A percentile compares a stretch with the other conserved stretches of the same genome.
Conservation (phyloP, 2,329 filamentous ascomycete genomes). For the Ophiostoma quercus region DNA sequence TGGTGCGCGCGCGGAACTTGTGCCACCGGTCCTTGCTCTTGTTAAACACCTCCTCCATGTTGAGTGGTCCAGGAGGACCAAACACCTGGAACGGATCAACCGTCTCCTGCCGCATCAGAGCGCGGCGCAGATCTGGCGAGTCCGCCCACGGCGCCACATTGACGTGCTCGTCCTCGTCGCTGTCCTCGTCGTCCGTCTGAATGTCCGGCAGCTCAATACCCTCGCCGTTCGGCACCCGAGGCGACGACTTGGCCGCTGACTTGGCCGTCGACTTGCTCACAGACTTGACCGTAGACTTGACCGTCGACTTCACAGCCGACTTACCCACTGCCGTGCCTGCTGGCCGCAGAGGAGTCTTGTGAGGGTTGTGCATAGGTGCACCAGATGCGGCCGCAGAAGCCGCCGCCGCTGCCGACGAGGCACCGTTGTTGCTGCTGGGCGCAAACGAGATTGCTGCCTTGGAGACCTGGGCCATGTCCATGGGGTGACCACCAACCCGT, state of each 20-base stretch:
- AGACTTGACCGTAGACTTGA: conserved; percentile 55
- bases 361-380: conserved; percentile 29
- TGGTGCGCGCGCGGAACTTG: conserved; percentile 85
- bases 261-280: conserved; percentile 54
- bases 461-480: conserved; percentile 82
- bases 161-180: conserved; percentile 41
- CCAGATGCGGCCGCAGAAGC: conserved; percentile 18
- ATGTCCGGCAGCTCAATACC: conserved; percentile 91
- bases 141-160: conserved; percentile 78
- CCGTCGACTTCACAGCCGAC: conserved; percentile 29
- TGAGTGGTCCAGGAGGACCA: conserved; percentile 77
- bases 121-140: conserved; percentile 70
- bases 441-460: conserved; percentile 89
- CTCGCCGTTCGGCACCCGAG: conserved; percentile 83
- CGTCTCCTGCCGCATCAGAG: conserved; percentile 75
- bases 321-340: conserved; percentile 33
- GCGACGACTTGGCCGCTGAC: conserved; percentile 63
- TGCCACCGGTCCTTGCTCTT: conserved; percentile 80
- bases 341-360: conserved; percentile 65
- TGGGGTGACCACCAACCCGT: conserved; percentile 59
- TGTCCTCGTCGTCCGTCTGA: conserved; percentile 84
- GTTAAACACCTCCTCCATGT: conserved; percentile 95
- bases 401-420: conserved; percentile 18
- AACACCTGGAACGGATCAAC: conserved; percentile 83
- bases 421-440: conserved; percentile 43